Base-by-base conservation (phyloP, 306 rosid species). In the Lagenaria siceraria region DNA sequence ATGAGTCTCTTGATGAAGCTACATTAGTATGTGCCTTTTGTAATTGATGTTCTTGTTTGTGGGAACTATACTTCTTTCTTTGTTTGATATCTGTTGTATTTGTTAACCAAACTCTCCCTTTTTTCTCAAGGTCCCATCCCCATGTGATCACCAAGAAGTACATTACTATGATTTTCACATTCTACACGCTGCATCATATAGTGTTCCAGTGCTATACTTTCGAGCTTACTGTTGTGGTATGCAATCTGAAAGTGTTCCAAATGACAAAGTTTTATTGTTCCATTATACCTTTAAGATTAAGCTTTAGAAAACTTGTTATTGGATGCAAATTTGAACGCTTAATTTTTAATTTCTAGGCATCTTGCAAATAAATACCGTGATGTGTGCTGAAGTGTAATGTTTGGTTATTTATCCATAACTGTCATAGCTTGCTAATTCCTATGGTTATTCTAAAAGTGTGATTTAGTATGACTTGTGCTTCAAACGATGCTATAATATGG, bases 181-280 rank as follows among this genome's bases (percentile, higher is more conserved):
- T 36, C 79, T 86, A 38, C 84, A 90, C 87, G 85, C 91, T 78
- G 88, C 90, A 80, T 87, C 97, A 11, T 93, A 81, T 69, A 84
- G 86, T 52, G 96, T 87, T 91, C 98, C 96, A 11, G 88, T 90
- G 77, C 81, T 93, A 48, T 91, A 85, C 78, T 94, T 94, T 74
- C 90, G 85, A 15, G 86, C 91, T 9, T 93, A 88, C 80, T 71
- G 7, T 63, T 83, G 80, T 58, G 98, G 98, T 94, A 85, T 73
- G 85, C 77, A 64, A 13, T 22, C 10, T 76, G 27, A 70, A 62
- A 61, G 65, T 78, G 36, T 35, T 14, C 82, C 58, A 19, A 29
- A 18, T 66, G 69, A 73, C 7, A n/a, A 24, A 22, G 54, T 38
- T 68, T 68, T 29, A 68, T 40, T 40, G 74, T 10, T 66, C 18